Conservation (phyloP, 805 yeast genomes). For the Metschnikowia arizonensis region DNA sequence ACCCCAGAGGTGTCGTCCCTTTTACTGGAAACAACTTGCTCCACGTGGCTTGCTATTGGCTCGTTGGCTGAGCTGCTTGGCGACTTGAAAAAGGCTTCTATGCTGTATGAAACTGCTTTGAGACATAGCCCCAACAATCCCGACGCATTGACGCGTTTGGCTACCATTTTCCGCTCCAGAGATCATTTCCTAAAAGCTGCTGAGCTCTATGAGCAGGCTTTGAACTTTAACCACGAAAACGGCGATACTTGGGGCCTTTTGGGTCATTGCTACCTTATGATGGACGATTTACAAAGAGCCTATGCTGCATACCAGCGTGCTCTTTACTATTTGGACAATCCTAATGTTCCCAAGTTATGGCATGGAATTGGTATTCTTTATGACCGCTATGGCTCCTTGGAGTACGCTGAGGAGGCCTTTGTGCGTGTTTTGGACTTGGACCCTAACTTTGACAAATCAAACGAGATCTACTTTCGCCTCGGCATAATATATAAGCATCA, state of each 20-base stretch:
- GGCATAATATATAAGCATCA: conserved; percentile 97
- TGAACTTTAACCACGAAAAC: conserved; percentile 75
- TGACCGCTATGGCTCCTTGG: conserved; percentile 92
- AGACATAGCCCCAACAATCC: conserved; percentile 83
- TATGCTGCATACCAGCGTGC: conserved; percentile 97
- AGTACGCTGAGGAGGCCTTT: conserved; percentile 98
- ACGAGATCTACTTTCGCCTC: conserved; percentile 91
- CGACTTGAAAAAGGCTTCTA: conserved; percentile 83
- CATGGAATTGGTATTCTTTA: conserved; percentile 97
- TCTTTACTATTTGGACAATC: conserved; percentile 81
- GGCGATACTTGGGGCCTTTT: conserved; percentile 97
- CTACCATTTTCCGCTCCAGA: conserved; percentile 80
- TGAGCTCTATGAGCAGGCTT: conserved; percentile 84
- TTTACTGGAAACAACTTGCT: conserved; percentile 55
- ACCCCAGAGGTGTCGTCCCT: conserved; percentile 15
- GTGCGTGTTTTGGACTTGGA: conserved; percentile 93
- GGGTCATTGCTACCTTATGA: conserved; percentile 95
- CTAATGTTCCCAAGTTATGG: conserved; percentile 96
- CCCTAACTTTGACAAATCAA: conserved; percentile 92
- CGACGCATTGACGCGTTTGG: conserved; percentile 78
- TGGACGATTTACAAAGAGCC: conserved; percentile 93
- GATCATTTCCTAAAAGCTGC: conserved; percentile 94
- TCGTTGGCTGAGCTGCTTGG: conserved; percentile 85
- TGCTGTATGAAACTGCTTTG: conserved; percentile 83
- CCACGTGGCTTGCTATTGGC: conserved; percentile 88